Evolutionary conservation across 192 early-diverging fungal species (phyloP), one percentile per base, ranked within the genome.

Genomic region (Podila verticillata): DNA sequence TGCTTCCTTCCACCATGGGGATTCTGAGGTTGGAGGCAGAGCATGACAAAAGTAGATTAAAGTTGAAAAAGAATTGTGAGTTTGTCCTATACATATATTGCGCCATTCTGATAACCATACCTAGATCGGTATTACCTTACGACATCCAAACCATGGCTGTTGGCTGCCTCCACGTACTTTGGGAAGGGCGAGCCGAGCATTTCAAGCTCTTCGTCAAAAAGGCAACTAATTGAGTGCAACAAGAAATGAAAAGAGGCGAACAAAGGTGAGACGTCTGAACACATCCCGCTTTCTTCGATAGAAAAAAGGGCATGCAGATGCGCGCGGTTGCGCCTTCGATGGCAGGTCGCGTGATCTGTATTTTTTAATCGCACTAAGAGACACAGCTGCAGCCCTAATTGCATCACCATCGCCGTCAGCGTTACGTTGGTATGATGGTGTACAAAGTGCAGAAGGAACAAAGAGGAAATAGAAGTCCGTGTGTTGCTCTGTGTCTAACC

Each of bases 1-100:
- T 88, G 54, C 85, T 78, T 15, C 92, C 93, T 79, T 93, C 92
- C 22, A 87, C 73, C 83, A 93, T 93, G 5, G 93, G 93, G 28
- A 92, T 84, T 60, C 89, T 87, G 28, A 58, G 34, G 26, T 2
- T 35, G 28, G 4, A 22, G 31, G 2, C 56, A 35, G 65, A 31
- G 63, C 29, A 48, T 19, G 4, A 13, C 31, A 58, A 20, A 35
- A 58, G 51, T n/a, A 7, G 35, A 32, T 44, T 9, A 57, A 39
- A 54, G n/a, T n/a, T n/a, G n/a, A 34, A 69, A 6, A 61, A n/a
- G 29, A 59, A 61, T 15, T 24, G 28, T 36, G 29, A 56, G 39
- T 44, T 44, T 44, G 39, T 44, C 17, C 39, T 15, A 44, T 44
- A n/a, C n/a, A n/a, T n/a, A n/a, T n/a, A n/a, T n/a, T n/a, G n/a